Conservation (phyloP, 352 stramenopile genomes). For the Lagenidium giganteum region DNA sequence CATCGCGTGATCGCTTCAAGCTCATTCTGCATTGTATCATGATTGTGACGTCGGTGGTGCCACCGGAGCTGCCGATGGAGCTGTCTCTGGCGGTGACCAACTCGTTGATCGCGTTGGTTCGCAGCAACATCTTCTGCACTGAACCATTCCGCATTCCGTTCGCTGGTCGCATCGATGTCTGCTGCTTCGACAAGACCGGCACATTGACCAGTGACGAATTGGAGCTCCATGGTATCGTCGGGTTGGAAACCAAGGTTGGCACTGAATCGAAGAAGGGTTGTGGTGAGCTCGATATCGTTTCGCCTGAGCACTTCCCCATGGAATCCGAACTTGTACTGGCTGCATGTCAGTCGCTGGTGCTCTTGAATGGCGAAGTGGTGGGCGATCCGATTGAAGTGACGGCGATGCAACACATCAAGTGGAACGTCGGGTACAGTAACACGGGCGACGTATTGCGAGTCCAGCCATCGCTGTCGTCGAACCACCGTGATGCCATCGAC, state of each 20-base stretch:
- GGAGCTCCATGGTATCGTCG: constrained; percentile 35
- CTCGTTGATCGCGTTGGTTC: constrained; percentile 84
- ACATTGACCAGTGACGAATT: constrained; percentile 94
- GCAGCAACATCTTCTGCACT: constrained; percentile 90
- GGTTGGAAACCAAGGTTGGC: constrained; percentile 8
- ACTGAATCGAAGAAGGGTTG: not conserved
- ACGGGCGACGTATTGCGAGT: constrained; percentile 5
- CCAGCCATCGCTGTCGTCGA: constrained; percentile 27
- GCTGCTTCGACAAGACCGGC: constrained; percentile 96
- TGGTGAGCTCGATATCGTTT: constrained; percentile 24
- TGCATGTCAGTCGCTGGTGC: constrained; percentile 91
- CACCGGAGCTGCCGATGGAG: constrained; percentile 94
- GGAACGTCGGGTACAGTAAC: constrained; percentile 24
- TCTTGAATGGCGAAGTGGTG: constrained; percentile 81
- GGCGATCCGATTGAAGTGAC: constrained; percentile 94
- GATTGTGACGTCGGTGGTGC: constrained; percentile 94
- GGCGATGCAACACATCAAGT: constrained; percentile 82
- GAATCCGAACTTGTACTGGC: constrained; percentile 37
- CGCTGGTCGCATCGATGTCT: constrained; percentile 87
- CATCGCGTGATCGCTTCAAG: constrained; percentile 81
- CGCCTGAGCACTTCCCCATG: constrained; percentile 25
- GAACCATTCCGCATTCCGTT: constrained; percentile 94
- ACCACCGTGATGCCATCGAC: constrained; percentile 20
- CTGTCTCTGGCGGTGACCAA: constrained; percentile 93
- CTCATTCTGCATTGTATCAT: constrained; percentile 93